A percentile compares a stretch with the other conserved stretches of the same genome.
Conservation (phyloP, 1,284 basidiomycete species). For the Tetrapyrgos nigripes region DNA sequence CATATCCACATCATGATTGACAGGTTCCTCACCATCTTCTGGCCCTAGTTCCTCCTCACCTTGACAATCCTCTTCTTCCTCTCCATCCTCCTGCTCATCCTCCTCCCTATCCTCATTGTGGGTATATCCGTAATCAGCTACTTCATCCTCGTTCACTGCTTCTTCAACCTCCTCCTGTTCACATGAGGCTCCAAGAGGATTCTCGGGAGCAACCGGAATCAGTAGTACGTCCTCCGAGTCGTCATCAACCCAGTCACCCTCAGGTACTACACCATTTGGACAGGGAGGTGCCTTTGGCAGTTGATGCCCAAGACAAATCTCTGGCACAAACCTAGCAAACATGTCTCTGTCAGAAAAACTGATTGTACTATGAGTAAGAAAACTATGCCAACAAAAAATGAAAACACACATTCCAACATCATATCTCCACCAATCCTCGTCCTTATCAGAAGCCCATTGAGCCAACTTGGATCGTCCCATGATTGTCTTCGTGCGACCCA, state of each 20-base stretch:
- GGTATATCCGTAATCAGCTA: too few species aligned
- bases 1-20: too few species aligned
- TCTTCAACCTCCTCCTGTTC: too few species aligned
- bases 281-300: background rate
- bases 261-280: background rate
- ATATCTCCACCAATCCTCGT: slow-evolving; percentile 28
- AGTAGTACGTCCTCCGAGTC: too few species aligned
- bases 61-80: too few species aligned
- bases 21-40: too few species aligned
- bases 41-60: too few species aligned
- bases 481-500: slow-evolving; percentile 32
- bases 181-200: too few species aligned
- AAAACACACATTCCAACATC: slow-evolving; percentile 32
- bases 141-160: background rate
- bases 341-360: slow-evolving; percentile 15
- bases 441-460: slow-evolving; percentile 1
- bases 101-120: background rate
- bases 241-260: background rate
- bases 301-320: background rate
- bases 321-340: background rate
- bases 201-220: too few species aligned
- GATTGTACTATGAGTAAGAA: background rate
- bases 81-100: too few species aligned
- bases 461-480: background rate
- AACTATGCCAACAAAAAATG: too few species aligned